A percentile compares a stretch with the other conserved stretches of the same genome.
phyloP scores from a whole-genome alignment of 2,329 filamentous ascomycete species.

The Calonectria leucothoes region DNA sequence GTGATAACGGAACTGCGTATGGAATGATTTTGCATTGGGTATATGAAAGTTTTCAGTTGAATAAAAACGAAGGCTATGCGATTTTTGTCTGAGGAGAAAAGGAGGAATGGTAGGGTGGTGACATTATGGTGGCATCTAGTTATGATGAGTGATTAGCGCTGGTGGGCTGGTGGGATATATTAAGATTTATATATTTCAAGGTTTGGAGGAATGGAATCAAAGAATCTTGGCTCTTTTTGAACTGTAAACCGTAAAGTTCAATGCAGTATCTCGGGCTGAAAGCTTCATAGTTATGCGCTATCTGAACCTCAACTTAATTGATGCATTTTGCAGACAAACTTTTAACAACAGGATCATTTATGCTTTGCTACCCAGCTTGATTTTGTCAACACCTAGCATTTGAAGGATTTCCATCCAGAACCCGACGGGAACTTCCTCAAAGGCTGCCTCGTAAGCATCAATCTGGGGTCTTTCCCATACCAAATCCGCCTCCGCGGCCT shows the following conservation, averaged over 20 bases:
- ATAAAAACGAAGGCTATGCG: neutral
- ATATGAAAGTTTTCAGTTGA: neutral
- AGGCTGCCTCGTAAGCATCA: neutral
- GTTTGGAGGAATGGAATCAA: neutral
- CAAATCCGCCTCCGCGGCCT: conserved; percentile 61
- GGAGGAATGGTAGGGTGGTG: no score
- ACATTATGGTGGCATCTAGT: no score
- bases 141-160: no score
- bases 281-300: neutral
- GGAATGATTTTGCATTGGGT: no score
- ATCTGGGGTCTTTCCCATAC: conserved; percentile 50
- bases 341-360: neutral
- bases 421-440: neutral
- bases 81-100: no score
- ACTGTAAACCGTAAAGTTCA: no score
- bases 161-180: no score
- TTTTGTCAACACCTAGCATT: neutral
- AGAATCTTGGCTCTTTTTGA: neutral
- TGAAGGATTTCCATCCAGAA: neutral
- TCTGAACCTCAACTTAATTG: neutral
- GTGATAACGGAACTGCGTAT: neutral
- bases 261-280: neutral
- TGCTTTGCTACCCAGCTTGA: neutral
- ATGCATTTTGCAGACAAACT: neutral
- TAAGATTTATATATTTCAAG: no score